Percentiles rank a stretch among this genome's conserved stretches.
These are phyloP conservation scores for Curvularia hawaiiensis DNA, from an alignment of 2,329 filamentous ascomycete genomes.

Conservation along the genomic window DNA sequence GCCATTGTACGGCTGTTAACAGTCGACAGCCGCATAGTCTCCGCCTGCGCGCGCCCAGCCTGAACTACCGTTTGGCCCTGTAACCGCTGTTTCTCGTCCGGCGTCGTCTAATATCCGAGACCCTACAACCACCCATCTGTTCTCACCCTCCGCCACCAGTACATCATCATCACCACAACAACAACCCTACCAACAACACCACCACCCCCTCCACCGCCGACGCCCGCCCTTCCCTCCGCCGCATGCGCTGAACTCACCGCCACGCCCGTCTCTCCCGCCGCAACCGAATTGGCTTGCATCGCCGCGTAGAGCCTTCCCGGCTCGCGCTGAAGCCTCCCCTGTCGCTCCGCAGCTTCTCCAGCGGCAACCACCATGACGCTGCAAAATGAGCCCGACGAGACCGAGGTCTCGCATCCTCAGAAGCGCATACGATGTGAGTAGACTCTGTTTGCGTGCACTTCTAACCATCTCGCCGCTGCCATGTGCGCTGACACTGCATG, in stretches of 20 bases:
- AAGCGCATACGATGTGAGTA: constrained; percentile 74
- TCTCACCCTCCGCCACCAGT: constrained; percentile 18
- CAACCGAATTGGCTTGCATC: constrained; percentile 39
- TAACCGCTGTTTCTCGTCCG: constrained; percentile 18
- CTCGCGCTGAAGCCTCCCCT: constrained; percentile 42
- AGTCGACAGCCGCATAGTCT: constrained; percentile 19
- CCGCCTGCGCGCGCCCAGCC: constrained; percentile 13
- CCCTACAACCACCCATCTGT: constrained; percentile 16
- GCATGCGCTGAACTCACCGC: constrained; percentile 11
- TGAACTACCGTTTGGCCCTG: constrained; percentile 15
- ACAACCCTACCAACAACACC: constrained; percentile 5
- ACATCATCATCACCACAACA: constrained; percentile 14
- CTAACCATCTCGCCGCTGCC: not conserved
- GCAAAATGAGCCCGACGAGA: constrained; percentile 46
- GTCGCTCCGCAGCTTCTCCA: constrained; percentile 33
- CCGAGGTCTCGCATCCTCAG: constrained; percentile 64
- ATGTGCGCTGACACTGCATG: constrained; percentile 12
- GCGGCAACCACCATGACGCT: constrained; percentile 24
- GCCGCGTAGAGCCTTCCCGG: constrained; percentile 44
- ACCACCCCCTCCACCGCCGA: constrained; percentile 24
- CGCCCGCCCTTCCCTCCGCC: constrained; percentile 6
- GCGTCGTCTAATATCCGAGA: constrained; percentile 16
- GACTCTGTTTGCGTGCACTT: not conserved
- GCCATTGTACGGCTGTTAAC: constrained; percentile 14
- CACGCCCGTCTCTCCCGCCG: constrained; percentile 2